Evolutionary conservation across 2,329 filamentous ascomycete genomes (phyloP), one percentile per base, ranked within the genome.

Genomic region (Aspergillus bombycis): DNA sequence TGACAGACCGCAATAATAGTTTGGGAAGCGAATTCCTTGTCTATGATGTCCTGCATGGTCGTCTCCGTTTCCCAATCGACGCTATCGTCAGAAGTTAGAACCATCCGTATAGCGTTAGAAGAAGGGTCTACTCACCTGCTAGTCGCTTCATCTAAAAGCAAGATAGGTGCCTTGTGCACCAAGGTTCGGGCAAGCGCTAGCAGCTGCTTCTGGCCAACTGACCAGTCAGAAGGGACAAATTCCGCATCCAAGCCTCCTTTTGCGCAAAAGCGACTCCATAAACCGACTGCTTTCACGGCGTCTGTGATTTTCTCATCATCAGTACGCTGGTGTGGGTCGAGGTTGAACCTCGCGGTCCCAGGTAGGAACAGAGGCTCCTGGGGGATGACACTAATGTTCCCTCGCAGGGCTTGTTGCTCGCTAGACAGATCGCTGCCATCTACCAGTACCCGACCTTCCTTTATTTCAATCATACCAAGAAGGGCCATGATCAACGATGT

Each of bases 111-210:
- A n/a, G 19, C 41, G 2, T 19, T 2, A 9, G 7, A 43, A 46
- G 10, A 5, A 9, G 19, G n/a, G 23, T 28, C 1, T 10, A 36
- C 61, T 36, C 58, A 65, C 67, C 63, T 68, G 66, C 68, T 71
- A 11, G 63, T 71, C 2, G 66, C 69, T 45, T 71, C 68, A 34
- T 71, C 65, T 3, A 69, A 26, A 14, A 69, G 58, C 9, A 71
- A 43, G 5, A 70, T 60, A 9, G 54, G 21, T 10, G 61, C 62
- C n/a, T 63, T 41, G 19, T 41, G 54, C 4, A 67, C 67, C 68
- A 92, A 90, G 55, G 89, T 89, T 23, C 90, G 86, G 0, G 90
- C 89, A 4, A 92, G 85, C 68, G 88, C 91, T 30, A 92, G 83
- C 0, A 92, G 86, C 75, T 92, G 90, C 5, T 89, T 84, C 75